Base-by-base conservation (phyloP, 2,329 filamentous ascomycete species). In the Trichoderma sp. region DNA sequence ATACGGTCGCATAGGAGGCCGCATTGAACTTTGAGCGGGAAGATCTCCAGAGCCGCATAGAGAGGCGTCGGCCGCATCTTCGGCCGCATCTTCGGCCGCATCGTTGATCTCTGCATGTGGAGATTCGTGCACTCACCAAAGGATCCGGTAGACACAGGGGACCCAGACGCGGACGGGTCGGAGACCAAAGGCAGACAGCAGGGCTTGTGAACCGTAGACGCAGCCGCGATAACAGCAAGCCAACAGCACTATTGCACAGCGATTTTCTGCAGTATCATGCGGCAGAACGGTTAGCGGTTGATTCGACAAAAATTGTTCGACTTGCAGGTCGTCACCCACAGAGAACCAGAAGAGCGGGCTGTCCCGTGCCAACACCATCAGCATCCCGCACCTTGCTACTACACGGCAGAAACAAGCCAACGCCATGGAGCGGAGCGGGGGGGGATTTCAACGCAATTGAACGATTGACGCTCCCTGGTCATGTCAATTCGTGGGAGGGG, bases 21-120 rank as follows among this genome's bases (percentile, higher is more conserved):
- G 66, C 66, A 67, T 67, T 62, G 64, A 57, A 26, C 47, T 44
- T 65, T 63, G 45, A 57, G 45, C 64, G 64, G 66, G 65, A 66
- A 56, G 66, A 67, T 67, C 64, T 26, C 44, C 21, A 54, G 28
- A 51, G 60, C 50, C 58, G 48, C 43, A 60, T 28, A 17, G 19
- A 3, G 59, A 47, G 39, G 19, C 14, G 30, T 57, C 50, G 60
- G 60, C 39, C 50, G 26, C 45, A 43, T 51, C 41, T n/a, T n/a
- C n/a, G n/a, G n/a, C n/a, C n/a, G n/a, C n/a, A 24, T 24, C 21
- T 24, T 50, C 50, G 60, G 60, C 55, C 50, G 60, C 55, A 50
- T 44, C 30, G 41, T 50, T 19, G 50, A 43, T 19, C 56, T 19
- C 43, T 51, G 45, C 45, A 58, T 64, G 60, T 54, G 47, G 21